phyloP scores from a whole-genome alignment of 352 stramenopile genomes.

The Pythium grandisporangium region DNA sequence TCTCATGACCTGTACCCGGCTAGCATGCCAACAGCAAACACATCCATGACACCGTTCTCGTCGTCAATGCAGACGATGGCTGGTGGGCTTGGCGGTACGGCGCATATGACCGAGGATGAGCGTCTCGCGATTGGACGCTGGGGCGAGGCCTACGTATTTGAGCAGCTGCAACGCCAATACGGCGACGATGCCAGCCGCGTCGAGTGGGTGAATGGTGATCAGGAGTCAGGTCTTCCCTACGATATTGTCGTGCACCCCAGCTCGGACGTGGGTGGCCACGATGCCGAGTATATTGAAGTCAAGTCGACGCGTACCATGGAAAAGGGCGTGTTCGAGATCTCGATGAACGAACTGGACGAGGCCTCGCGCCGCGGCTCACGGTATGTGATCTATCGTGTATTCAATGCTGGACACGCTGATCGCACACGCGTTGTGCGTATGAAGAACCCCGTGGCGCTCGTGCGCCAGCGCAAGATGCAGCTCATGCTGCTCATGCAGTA shows the following conservation, averaged over 20 bases:
- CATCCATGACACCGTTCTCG: too few species aligned
- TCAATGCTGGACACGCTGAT: slow-evolving; percentile 63
- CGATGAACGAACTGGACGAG: slow-evolving; percentile 83
- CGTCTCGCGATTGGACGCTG: slow-evolving; percentile 70
- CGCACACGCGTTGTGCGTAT: slow-evolving; percentile 74
- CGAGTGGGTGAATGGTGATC: slow-evolving; percentile 67
- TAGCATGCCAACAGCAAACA: too few species aligned
- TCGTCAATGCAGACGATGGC: too few species aligned
- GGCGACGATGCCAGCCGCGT: slow-evolving; percentile 19
- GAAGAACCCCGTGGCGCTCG: slow-evolving; percentile 74
- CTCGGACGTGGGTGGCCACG: slow-evolving; percentile 18
- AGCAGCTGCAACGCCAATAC: slow-evolving; percentile 49
- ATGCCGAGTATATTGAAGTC: slow-evolving; percentile 80
- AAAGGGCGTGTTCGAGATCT: slow-evolving; percentile 85
- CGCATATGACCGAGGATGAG: slow-evolving; percentile 75
- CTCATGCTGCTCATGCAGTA: slow-evolving; percentile 77
- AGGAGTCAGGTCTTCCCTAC: slow-evolving; percentile 80
- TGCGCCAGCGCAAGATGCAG: slow-evolving; percentile 77
- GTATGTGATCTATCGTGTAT: slow-evolving; percentile 83
- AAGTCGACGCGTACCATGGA: slow-evolving; percentile 84
- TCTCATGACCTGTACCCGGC: too few species aligned
- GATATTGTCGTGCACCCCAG: slow-evolving; percentile 70
- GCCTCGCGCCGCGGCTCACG: slow-evolving; percentile 63
- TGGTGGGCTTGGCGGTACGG: too few species aligned
- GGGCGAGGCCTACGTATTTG: slow-evolving; percentile 77